Percentiles rank a stretch among this genome's conserved stretches.
Conservation (phyloP, 2,329 filamentous ascomycete genomes). For the Botrytis galanthina region DNA sequence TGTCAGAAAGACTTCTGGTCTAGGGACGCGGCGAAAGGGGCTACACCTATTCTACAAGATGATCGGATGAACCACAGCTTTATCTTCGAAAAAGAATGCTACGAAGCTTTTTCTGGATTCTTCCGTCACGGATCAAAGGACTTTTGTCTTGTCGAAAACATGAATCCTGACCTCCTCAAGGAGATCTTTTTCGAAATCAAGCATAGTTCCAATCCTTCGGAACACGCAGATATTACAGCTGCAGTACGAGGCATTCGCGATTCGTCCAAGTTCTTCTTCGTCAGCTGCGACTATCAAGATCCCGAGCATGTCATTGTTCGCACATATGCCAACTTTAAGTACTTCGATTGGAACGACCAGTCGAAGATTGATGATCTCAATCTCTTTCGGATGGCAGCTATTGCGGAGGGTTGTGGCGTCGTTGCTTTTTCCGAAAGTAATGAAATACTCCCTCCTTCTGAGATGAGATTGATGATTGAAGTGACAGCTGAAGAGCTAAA, state of each 20-base stretch:
- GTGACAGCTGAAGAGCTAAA: not conserved
- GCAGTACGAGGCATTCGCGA: not conserved
- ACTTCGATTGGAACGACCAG: constrained; percentile 3
- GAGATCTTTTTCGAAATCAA: not conserved
- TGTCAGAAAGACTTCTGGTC: not conserved
- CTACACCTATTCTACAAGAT: not conserved
- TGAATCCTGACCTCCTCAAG: not conserved
- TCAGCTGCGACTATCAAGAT: not conserved
- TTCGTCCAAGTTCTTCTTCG: not conserved
- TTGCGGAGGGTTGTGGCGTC: not conserved
- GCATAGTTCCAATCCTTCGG: not conserved
- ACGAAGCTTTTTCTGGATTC: not conserved
- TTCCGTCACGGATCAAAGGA: not conserved
- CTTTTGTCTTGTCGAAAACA: constrained; percentile 8
- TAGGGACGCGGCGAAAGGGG: not conserved
- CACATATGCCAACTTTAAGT: not conserved
- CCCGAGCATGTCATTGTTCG: constrained; percentile 3
- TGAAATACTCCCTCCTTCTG: not conserved
- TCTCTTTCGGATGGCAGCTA: not conserved
- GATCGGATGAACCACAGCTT: not conserved
- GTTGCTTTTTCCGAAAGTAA: not conserved
- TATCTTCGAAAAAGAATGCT: not conserved
- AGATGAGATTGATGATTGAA: not conserved
- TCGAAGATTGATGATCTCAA: not conserved
- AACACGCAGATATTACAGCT: constrained; percentile 8